These are phyloP conservation scores for Quercus aquifolioides DNA, from an alignment of 306 rosid genomes.

Conservation along the genomic window DNA sequence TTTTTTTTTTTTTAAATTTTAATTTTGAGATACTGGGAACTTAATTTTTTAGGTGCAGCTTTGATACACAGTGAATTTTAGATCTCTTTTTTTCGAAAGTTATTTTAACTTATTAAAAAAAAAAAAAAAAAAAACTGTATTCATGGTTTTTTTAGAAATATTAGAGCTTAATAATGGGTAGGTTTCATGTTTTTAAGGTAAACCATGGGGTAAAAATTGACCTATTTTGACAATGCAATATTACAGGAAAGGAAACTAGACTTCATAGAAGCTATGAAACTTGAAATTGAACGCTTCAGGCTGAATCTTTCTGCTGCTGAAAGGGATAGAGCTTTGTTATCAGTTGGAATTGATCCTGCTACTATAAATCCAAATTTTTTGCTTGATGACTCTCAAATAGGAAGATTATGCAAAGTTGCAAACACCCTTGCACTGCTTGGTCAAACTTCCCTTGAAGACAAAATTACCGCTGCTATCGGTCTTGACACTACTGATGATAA, in stretches of 20 bases:
- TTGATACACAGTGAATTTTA: too few relatives aligned
- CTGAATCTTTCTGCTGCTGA: constrained; percentile 95
- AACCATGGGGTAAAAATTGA: constrained; percentile 4
- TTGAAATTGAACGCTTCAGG: constrained; percentile 90
- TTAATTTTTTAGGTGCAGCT: too few relatives aligned
- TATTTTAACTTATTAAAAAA: too few relatives aligned
- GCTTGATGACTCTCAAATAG: constrained; percentile 66
- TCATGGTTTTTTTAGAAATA: not conserved
- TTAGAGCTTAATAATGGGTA: not conserved
- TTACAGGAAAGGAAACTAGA: constrained; percentile 63
- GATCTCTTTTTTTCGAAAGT: too few relatives aligned
- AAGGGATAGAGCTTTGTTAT: constrained; percentile 83
- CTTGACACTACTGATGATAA: constrained; percentile 64
- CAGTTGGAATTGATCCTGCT: constrained; percentile 86
- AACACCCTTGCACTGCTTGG: constrained; percentile 83
- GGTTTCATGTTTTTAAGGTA: not conserved
- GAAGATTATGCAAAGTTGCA: constrained; percentile 76
- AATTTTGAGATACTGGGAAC: too few relatives aligned
- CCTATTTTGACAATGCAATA: constrained; percentile 3
- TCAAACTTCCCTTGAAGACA: constrained; percentile 84
- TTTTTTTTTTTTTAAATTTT: too few relatives aligned
- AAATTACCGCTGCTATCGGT: constrained; percentile 74
- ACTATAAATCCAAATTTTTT: constrained; percentile 76
- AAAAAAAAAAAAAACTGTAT: too few relatives aligned
- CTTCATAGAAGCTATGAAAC: constrained; percentile 85